Base-by-base conservation (phyloP, 1,139 yeast genomes). In the Suhomyces panamericanus region DNA sequence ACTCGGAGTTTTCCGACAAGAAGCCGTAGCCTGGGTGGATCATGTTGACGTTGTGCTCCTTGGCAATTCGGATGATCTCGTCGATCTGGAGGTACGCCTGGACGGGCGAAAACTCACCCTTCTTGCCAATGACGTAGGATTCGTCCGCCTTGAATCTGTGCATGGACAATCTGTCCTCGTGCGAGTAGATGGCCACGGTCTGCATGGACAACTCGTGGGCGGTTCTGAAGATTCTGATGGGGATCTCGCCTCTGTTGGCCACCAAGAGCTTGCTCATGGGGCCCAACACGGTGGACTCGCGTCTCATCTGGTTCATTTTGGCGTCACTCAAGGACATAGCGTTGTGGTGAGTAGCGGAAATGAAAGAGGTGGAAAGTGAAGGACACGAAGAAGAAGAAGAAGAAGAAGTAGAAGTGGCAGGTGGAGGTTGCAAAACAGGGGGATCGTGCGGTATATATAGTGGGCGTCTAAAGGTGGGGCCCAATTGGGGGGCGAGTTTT, bases 1-100 rank as follows among this genome's bases (percentile, higher is more conserved):
- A 89, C 64, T 88, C 96, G 14, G 96, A 80, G 73, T 93, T 93
- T 70, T 93, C 99, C 14, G 96, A 85, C 47, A 93, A 75, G 70
- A 93, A 93, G 10, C 99, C 99, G 65, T 93, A 93, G 57, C 99
- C 99, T 9, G 99, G 99, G 65, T 93, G 99, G 66, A 93, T 91
- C 95, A 93, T 91, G 68, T 89, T 85, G 46, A 91, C 99, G 31
- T 78, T 75, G 67, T 91, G 96, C 52, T 80, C 78, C 66, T 84
- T 83, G 46, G 99, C 99, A 59, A 93, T 93, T 54, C 77, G 77
- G 69, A 93, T 86, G 57, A 93, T 93, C 71, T 93, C 98, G 67
- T 93, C 99, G 59, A 90, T 89, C 64, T 91, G 97, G 60, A 93
- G 76, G 64, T 93, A 93, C 9, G 99, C 98, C 62, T 89, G 96